Percentiles rank a stretch among this genome's conserved stretches.
phyloP scores from a whole-genome alignment of 768 basidiomycete genomes.

The Rhodotorula toruloides region DNA sequence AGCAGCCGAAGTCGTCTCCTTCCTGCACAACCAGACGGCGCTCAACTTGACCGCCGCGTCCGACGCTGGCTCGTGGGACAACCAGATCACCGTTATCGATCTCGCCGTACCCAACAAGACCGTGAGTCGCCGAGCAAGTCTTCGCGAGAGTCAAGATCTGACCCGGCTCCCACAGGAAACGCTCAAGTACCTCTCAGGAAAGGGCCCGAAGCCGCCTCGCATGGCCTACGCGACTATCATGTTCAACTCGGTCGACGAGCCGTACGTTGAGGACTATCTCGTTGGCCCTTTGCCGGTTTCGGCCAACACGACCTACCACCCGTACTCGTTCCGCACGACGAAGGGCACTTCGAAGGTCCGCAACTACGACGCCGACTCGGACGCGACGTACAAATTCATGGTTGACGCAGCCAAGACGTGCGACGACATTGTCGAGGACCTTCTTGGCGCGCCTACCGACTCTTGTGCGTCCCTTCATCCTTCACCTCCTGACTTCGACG shows the following conservation, averaged over 20 bases:
- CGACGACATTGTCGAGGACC: constrained; percentile 42
- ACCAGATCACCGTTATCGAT: constrained; percentile 31
- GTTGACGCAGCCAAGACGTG: constrained; percentile 26
- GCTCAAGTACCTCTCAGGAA: constrained; percentile 27
- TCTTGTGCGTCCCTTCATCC: not conserved
- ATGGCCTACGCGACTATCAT: constrained; percentile 27
- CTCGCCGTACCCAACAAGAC: constrained; percentile 38
- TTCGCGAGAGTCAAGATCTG: not conserved
- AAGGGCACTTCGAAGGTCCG: constrained; percentile 36
- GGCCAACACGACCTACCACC: constrained; percentile 18
- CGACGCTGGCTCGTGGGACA: constrained; percentile 34
- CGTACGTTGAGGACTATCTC: constrained; percentile 38
- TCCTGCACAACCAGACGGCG: constrained; percentile 34
- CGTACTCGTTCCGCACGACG: constrained; percentile 31
- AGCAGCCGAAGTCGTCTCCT: constrained; percentile 32
- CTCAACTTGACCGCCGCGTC: constrained; percentile 37
- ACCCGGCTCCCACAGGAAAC: constrained; percentile 6
- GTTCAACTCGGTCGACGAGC: constrained; percentile 25
- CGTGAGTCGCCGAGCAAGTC: not conserved
- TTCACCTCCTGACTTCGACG: not conserved
- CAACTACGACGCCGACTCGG: constrained; percentile 42
- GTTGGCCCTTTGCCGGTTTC: constrained; percentile 40
- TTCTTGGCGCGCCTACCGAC: constrained; percentile 24
- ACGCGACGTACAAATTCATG: constrained; percentile 20
- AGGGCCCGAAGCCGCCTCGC: constrained; percentile 20